Base-by-base conservation (phyloP, 768 basidiomycete species). In the Lactarius quietus region DNA sequence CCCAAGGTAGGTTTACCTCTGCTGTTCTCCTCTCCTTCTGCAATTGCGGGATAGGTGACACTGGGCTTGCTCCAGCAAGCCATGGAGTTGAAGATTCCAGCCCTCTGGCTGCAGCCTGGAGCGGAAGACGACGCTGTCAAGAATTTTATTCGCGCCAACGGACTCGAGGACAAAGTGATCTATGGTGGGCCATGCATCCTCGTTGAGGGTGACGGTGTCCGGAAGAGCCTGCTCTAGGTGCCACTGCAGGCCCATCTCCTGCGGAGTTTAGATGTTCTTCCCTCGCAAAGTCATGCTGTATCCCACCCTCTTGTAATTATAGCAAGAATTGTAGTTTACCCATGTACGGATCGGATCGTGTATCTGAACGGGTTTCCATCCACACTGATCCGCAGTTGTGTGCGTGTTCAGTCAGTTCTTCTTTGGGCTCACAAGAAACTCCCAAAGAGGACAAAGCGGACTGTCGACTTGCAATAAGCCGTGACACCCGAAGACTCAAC, bases 41-140 rank as follows among this genome's bases (percentile, higher is more conserved):
- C 18, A 18, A 61, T 17, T 23, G n/a, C 41, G 4, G 29, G 59
- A 17, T 69, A 93, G 90, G 77, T 93, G 48, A 93, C 92, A 12
- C 82, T 92, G 54, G 78, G 77, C 28, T 68, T 92, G 61, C 76
- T 93, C 70, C 78, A 87, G 73, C 80, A 86, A 64, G 89, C 87
- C 9, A 86, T 87, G 73, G 80, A 81, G n/a, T 82, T 85, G n/a
- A 75, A 76, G n/a, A 75, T 92, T n/a, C 88, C 87, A 6, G 82
- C 86, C 3, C 80, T 94, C 52, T 96, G 94, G 94, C 82, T 95
- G 35, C 94, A 96, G 74, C 94, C 94, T 8, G 93, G 93, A 26
- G 91, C 93, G 8, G 86, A 89, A 68, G 87, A 92, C 70, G 81
- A 78, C 18, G 75, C 76, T 3, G 91, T 94, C 55, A 75, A 79